Percentiles rank a stretch among this genome's conserved stretches.
Conservation (phyloP, 345 rosid species). For the Boechera divaricarpa region DNA sequence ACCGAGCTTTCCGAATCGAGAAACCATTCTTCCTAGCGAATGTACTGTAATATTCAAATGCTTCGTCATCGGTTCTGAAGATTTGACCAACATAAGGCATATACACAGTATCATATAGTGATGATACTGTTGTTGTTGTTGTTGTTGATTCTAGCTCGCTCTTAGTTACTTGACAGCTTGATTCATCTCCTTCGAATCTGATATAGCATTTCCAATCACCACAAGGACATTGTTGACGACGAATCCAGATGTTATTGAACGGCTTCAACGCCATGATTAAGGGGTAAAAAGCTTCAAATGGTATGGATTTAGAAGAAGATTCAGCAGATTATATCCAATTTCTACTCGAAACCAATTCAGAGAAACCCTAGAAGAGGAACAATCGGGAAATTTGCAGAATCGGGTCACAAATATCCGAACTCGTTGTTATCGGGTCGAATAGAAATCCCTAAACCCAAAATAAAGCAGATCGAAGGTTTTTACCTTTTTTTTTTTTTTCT, state of each 20-base stretch:
- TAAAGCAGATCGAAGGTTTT: too few relatives aligned
- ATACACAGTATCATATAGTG: constrained; percentile 58
- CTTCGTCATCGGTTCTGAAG: constrained; percentile 78
- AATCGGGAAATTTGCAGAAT: neutral
- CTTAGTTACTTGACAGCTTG: constrained; percentile 56
- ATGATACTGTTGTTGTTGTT: constrained; percentile 43
- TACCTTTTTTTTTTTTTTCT: too few relatives aligned
- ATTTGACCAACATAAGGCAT: constrained; percentile 89
- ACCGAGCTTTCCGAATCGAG: constrained; percentile 89
- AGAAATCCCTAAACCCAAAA: too few relatives aligned
- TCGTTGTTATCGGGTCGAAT: too few relatives aligned
- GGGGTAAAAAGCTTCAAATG: neutral
- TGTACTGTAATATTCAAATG: constrained; percentile 80
- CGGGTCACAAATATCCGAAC: too few relatives aligned
- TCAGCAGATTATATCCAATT: too few relatives aligned
- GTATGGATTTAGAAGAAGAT: neutral
- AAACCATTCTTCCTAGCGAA: constrained; percentile 91
- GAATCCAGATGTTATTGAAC: constrained; percentile 80
- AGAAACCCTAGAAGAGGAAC: neutral
- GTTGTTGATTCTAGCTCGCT: constrained; percentile 48
- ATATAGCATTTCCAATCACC: constrained; percentile 95
- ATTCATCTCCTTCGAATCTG: constrained; percentile 67
- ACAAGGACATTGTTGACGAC: constrained; percentile 89
- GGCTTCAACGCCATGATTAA: constrained; percentile 57
- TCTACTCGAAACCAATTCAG: neutral